Conservation (phyloP, 2,329 filamentous ascomycete species). For the Pyrenophora tritici-repentis region DNA sequence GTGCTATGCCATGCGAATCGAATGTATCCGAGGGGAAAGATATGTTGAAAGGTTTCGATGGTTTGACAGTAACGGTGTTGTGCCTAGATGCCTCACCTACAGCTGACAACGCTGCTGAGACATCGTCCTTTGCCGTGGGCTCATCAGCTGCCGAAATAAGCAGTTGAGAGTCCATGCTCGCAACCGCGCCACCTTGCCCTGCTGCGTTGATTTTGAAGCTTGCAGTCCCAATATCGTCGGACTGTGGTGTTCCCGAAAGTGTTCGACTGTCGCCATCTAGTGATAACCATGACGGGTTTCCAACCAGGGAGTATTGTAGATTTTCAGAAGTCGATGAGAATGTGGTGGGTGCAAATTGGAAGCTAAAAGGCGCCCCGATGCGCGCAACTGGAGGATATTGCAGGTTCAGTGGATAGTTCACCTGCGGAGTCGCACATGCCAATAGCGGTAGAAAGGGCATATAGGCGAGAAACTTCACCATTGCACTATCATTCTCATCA, state of each 20-base stretch:
- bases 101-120: slow-evolving; percentile 62
- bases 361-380: slow-evolving; percentile 68
- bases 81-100: slow-evolving; percentile 65
- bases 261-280: slow-evolving; percentile 63
- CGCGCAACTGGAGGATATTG: slow-evolving; percentile 82
- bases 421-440: slow-evolving; percentile 40
- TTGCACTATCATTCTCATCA: slow-evolving; percentile 18
- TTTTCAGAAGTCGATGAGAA: slow-evolving; percentile 64
- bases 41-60: slow-evolving; percentile 45
- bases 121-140: slow-evolving; percentile 59
- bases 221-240: slow-evolving; percentile 61
- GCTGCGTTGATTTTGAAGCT: slow-evolving; percentile 71
- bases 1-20: slow-evolving; percentile 58
- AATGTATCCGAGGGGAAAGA: slow-evolving; percentile 64
- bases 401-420: slow-evolving; percentile 77
- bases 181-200: slow-evolving; percentile 65
- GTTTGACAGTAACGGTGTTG: slow-evolving; percentile 56
- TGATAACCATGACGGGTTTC: slow-evolving; percentile 74
- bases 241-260: slow-evolving; percentile 71
- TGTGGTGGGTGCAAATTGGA: slow-evolving; percentile 73
- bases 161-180: slow-evolving; percentile 69
- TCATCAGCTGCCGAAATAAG: slow-evolving; percentile 66
- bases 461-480: slow-evolving; percentile 23
- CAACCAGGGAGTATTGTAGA: slow-evolving; percentile 69
- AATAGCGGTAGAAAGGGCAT: slow-evolving; percentile 22